Base-by-base conservation (phyloP, 176 grass and related monocot genomes). In the Aegilops umbellulata region DNA sequence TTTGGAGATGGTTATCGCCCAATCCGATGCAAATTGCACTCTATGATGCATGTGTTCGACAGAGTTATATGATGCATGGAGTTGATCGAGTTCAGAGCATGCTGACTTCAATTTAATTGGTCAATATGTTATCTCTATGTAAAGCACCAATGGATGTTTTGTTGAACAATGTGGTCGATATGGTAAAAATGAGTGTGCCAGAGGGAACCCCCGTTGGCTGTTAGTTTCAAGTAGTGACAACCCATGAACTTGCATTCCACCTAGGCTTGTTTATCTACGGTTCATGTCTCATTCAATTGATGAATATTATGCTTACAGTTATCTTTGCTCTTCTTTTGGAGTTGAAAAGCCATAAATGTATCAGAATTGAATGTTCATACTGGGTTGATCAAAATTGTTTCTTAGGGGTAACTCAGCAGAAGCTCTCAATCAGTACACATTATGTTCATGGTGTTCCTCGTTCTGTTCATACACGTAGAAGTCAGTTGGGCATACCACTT, bases 401-500 rank as follows among this genome's bases (percentile, higher is more conserved):
- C 6, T 34, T 57, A 42, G 2, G 7, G 1, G 22, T 58, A 32
- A 66, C 5, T 65, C 19, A 26, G 31, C 26, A 53, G 41, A 81
- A 79, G 8, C 13, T 41, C 61, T 11, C 11, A 1, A 63, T 53
- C 27, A 10, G 5, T 79, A 22, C 16, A 79, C 49, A 19, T 53
- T 79, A 80, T 84, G 27, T 64, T 64, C 11, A 47, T 29, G 74
- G 27, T 84, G 22, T 76, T 76, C 42, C 46, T 69, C 12, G 19
- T 60, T 73, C 11, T 73, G 23, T 80, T 30, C 39, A 74, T 65
- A 41, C 39, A 10, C 65, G n/a, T 63, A 25, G 19, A 15, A 49
- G 1, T 72, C 16, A 38, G 25, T 46, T 61, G 7, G 25, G 10
- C 7, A 83, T 78, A 38, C 20, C 44, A 62, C 71, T 77, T 77